These are phyloP conservation scores for Phytopythium ostracodes DNA, from an alignment of 352 stramenopile species.

Conservation along the genomic window DNA sequence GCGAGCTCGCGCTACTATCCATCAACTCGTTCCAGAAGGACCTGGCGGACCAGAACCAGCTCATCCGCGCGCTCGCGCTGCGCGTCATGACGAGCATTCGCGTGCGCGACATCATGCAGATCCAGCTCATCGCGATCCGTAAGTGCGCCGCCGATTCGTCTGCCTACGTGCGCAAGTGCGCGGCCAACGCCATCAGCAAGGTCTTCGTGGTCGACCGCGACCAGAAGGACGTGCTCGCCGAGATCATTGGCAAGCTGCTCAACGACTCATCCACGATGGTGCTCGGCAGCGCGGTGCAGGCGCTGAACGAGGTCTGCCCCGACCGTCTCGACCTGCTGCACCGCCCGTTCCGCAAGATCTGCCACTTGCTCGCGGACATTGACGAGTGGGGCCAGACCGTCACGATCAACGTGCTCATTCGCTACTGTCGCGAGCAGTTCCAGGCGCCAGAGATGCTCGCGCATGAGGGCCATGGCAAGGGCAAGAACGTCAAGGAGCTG, in stretches of 20 bases:
- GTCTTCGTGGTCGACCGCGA: slow-evolving; percentile 88
- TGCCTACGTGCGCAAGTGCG: slow-evolving; percentile 98
- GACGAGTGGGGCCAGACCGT: slow-evolving; percentile 99
- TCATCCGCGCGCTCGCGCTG: slow-evolving; percentile 92
- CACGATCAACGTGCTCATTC: slow-evolving; percentile 90
- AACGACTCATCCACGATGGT: slow-evolving; percentile 97
- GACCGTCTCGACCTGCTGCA: slow-evolving; percentile 95
- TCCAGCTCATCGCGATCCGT: slow-evolving; percentile 96
- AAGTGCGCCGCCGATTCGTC: slow-evolving; percentile 90
- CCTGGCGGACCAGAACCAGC: slow-evolving; percentile 92
- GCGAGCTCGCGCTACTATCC: slow-evolving; percentile 95
- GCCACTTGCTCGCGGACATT: slow-evolving; percentile 96
- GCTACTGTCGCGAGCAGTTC: slow-evolving; percentile 97
- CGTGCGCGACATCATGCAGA: slow-evolving; percentile 98
- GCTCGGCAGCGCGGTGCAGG: slow-evolving; percentile 92
- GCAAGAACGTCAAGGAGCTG: slow-evolving; percentile 45
- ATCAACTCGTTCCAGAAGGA: slow-evolving; percentile 99
- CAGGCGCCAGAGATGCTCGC: slow-evolving; percentile 68
- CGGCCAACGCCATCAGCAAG: slow-evolving; percentile 95
- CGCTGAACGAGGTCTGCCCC: slow-evolving; percentile 95
- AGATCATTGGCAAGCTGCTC: slow-evolving; percentile 94
- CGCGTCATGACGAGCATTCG: slow-evolving; percentile 97
- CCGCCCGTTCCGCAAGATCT: slow-evolving; percentile 95
- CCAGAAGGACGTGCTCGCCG: slow-evolving; percentile 88
- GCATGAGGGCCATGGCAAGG: slow-evolving; percentile 17